Base-by-base conservation (phyloP, 176 grass and related monocot species). In the Eragrostis nindensis region DNA sequence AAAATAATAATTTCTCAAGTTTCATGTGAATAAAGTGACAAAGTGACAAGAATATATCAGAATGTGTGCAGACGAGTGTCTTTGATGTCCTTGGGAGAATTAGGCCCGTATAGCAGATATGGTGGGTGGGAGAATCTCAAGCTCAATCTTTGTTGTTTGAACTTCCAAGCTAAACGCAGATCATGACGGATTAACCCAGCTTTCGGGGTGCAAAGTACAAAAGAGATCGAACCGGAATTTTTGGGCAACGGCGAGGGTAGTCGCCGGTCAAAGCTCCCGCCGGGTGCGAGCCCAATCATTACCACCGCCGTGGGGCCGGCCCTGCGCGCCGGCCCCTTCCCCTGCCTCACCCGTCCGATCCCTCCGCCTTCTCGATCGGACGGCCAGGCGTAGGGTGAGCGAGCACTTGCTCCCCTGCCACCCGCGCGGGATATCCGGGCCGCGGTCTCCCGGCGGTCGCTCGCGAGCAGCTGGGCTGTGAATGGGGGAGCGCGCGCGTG, bases 281-380 rank as follows among this genome's bases (percentile, higher is more conserved):
- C 56, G 75, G 77, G 74, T 49, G 84, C 65, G 79, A 90, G 67
- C 91, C 81, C 78, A 90, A 93, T 93, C 67, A 85, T 90, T 87
- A 75, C 75, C 80, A 75, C 36, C 29, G 61, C 83, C 46, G 3
- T 1, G 6, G 57, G 29, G 32, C 66, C 48, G n/a, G n/a, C 66
- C 48, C 82, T 77, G 59, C 46, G 53, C 59, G 42, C 10, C 48
- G 60, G 71, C 9, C 39, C 40, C 29, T 41, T 42, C 21, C 25
- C 49, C 18, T 1, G 1, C 54, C 13, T 3, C 2, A 1, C 1
- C 74, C 74, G 83, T 86, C 80, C 72, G 81, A 85, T 93, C 8
- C 0, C 11, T 7, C 18, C 0, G 2, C 10, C 24, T 21, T 1
- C 7, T 53, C 21, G 21, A 90, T 90, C 81, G 13, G 71, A 93